Base-by-base conservation (phyloP, 495 filamentous ascomycete species). In the Penicillium longicatenatum region DNA sequence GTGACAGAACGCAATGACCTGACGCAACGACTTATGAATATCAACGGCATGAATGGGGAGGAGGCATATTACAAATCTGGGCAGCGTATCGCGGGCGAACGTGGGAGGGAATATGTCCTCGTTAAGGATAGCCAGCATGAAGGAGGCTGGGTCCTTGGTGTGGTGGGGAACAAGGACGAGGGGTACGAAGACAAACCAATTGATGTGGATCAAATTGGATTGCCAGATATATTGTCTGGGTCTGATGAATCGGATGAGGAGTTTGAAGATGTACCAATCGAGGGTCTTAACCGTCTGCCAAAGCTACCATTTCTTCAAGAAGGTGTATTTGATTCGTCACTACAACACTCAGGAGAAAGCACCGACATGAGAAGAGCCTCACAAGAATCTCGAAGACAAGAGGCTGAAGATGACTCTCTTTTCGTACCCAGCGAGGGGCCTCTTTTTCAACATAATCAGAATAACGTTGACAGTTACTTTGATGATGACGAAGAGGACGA, bases 241-340 rank as follows among this genome's bases (percentile, higher is more conserved):
- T 69, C 67, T 33, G 79, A 86, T 49, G 73, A 75, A 7, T 79
- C 82, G 2, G 80, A 83, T 21, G 81, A 85, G 4, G 90, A 81
- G 26, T 98, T 98, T 66, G 94, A 98, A 69, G 94, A 98, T 73
- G 89, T 98, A 14, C 94, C 94, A 2, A 89, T 98, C 42, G 93
- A 95, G 69, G 94, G 94, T 2, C 62, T 98, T 26, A 98, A 98
- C 62, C 79, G 94, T 50, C 72, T 98, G 43, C 93, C 93, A 0
- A 96, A 89, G 61, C 63, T 79, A 55, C 62, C 70, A 43, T 69
- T 77, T 45, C 68, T 78, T 7, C 66, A 62, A 54, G 64, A 74
- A 12, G 76, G 74, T 31, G 66, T 68, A 1, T 69, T 78, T 48
- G 77, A 79, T 37, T 60, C 63, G 24, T 76, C 77, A 2, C 62